Evolutionary conservation across 805 yeast genomes (phyloP).

Genomic region (Hanseniaspora singularis): DNA sequence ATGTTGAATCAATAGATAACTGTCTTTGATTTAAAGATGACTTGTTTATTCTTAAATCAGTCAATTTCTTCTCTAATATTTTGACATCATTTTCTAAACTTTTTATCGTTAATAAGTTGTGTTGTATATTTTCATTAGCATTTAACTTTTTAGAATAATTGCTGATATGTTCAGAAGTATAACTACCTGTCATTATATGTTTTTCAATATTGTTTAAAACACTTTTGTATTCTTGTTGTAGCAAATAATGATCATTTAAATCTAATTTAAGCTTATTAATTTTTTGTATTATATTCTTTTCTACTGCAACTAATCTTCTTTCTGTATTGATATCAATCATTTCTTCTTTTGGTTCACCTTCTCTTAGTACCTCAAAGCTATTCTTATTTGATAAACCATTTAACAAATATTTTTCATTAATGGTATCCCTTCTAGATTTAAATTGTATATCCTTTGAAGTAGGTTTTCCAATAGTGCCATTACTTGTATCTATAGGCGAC

Average conservation of each 20-base stretch:
- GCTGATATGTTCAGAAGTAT: constrained; percentile 29
- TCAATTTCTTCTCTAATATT: constrained; percentile 21
- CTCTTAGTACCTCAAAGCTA: too few species aligned
- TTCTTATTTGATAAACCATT: too few species aligned
- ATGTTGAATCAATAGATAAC: not conserved
- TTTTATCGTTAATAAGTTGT: constrained; percentile 25
- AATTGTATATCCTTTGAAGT: not conserved
- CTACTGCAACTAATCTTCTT: constrained; percentile 21
- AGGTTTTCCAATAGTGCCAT: not conserved
- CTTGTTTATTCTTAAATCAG: not conserved
- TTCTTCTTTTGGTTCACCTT: constrained; percentile 22
- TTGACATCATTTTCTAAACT: constrained; percentile 23
- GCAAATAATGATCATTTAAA: constrained; percentile 16
- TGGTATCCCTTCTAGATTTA: constrained; percentile 10
- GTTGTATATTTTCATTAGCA: constrained; percentile 27
- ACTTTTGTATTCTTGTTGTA: constrained; percentile 17
- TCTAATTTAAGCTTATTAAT: constrained; percentile 16
- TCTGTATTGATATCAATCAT: constrained; percentile 20
- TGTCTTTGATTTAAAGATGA: not conserved
- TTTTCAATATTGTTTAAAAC: constrained; percentile 23
- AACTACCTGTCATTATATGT: constrained; percentile 27
- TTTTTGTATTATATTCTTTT: constrained; percentile 21
- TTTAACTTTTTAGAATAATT: constrained; percentile 28
- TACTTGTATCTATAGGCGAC: not conserved
- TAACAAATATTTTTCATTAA: too few species aligned